Evolutionary conservation across 805 yeast genomes (phyloP), one percentile per base, ranked within the genome.

Genomic region (Metschnikowia lunata): DNA sequence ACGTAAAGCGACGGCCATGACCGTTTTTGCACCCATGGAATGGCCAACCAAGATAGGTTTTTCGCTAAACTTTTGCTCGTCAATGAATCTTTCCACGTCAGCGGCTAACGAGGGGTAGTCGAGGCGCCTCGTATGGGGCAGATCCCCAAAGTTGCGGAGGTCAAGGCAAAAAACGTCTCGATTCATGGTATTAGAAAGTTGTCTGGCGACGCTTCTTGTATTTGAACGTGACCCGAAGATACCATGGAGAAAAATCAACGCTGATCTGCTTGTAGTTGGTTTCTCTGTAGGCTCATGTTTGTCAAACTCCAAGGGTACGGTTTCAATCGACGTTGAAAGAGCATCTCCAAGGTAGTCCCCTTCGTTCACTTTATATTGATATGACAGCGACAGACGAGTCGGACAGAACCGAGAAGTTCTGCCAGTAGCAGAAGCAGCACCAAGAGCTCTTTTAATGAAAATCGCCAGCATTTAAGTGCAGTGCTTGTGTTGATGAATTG

Each of bases 11-110:
- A 85, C 70, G 0, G 93, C 89, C 97, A 91, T 90, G 6, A 84
- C 97, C 0, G 91, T 77, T 58, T 91, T 90, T 5, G 96, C 99
- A 7, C 99, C 99, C 93, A 87, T 84, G 0, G 91, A 84, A 60
- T 85, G 93, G 0, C 95, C 95, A 13, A 85, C 66, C 14, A 85
- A 47, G n/a, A 85, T 77, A 0, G 87, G 84, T 40, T 75, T 72
- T 14, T 47, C 34, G 10, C 59, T 52, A 23, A 45, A 51, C 4
- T 37, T 30, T 8, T 74, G 69, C 3, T 76, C 77, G 1, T 58
- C 55, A 9, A 90, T 75, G 58, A 89, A 91, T 14, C 65, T 55
- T 52, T 82, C 88, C n/a, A 91, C 88, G 61, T 91, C 99, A 0
- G 86, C 82, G 0, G 96, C 84, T 68, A 91, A 69, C 1, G 90